Percentiles rank a stretch among this genome's conserved stretches.
Conservation (phyloP, 345 rosid species). For the Rhizophora apiculata region DNA sequence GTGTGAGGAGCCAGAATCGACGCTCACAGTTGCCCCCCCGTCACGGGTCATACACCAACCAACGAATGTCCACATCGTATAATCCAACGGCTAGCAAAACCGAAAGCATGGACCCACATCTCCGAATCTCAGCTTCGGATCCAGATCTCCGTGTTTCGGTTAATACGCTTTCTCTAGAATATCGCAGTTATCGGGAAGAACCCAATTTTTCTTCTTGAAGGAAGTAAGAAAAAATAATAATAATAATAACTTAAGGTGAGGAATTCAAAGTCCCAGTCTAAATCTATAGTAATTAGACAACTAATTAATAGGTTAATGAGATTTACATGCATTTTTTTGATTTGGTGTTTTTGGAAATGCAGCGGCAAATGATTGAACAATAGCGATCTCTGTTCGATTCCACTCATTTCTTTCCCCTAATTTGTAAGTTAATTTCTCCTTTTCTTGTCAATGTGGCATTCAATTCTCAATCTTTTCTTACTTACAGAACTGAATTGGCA, state of each 20-base stretch:
- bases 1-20: too few relatives aligned
- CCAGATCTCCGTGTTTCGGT: background rate
- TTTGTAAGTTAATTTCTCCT: background rate
- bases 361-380: too few relatives aligned
- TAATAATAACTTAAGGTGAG: too few relatives aligned
- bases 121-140: conserved; percentile 7
- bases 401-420: background rate
- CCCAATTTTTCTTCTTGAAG: conserved; percentile 6
- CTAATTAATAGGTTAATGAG: too few relatives aligned
- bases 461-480: background rate
- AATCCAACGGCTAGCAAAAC: conserved; percentile 2
- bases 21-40: background rate
- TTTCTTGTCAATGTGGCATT: background rate
- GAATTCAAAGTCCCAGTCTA: too few relatives aligned
- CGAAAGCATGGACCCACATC: background rate
- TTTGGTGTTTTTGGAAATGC: too few relatives aligned
- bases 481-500: background rate
- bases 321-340: too few relatives aligned
- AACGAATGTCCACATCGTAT: background rate
- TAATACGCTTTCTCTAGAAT: too few relatives aligned
- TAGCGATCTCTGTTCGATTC: too few relatives aligned
- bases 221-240: too few relatives aligned
- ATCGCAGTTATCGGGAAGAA: background rate
- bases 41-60: background rate
- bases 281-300: too few relatives aligned